phyloP scores from a whole-genome alignment of 495 filamentous ascomycete species.

The Neurospora sp. region DNA sequence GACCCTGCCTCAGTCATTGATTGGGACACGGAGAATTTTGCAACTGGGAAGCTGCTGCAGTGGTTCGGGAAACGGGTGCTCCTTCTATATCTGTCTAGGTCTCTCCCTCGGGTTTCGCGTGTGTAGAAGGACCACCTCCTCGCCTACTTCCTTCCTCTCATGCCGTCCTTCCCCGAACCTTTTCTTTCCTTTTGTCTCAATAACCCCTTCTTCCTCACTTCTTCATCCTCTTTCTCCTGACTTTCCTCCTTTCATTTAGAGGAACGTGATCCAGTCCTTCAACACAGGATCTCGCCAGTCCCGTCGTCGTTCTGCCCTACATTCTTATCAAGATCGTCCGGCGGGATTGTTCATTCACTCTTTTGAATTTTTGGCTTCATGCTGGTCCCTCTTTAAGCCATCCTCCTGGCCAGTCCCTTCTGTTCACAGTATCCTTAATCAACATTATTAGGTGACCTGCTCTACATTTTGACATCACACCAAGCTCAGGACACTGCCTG shows the following conservation, averaged over 20 bases:
- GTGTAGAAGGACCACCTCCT: not conserved
- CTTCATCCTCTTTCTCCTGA: not conserved
- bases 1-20: not conserved
- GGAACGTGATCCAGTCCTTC: not conserved
- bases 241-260: not conserved
- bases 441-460: not conserved
- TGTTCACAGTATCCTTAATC: not conserved
- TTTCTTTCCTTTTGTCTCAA: not conserved
- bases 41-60: not conserved
- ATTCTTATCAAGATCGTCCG: not conserved
- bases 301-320: not conserved
- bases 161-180: not conserved
- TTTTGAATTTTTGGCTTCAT: not conserved
- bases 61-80: not conserved
- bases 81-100: constrained; percentile 20
- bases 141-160: not conserved
- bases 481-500: not conserved
- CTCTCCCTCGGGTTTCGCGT: not conserved
- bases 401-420: not conserved
- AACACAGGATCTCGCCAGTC: not conserved
- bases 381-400: not conserved
- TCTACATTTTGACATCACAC: not conserved
- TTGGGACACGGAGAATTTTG: constrained; percentile 4
- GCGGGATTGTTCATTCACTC: not conserved
- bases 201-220: constrained; percentile 4